These are phyloP conservation scores for Knoxdaviesia capensis DNA, from an alignment of 2,329 filamentous ascomycete genomes.

Conservation along the genomic window DNA sequence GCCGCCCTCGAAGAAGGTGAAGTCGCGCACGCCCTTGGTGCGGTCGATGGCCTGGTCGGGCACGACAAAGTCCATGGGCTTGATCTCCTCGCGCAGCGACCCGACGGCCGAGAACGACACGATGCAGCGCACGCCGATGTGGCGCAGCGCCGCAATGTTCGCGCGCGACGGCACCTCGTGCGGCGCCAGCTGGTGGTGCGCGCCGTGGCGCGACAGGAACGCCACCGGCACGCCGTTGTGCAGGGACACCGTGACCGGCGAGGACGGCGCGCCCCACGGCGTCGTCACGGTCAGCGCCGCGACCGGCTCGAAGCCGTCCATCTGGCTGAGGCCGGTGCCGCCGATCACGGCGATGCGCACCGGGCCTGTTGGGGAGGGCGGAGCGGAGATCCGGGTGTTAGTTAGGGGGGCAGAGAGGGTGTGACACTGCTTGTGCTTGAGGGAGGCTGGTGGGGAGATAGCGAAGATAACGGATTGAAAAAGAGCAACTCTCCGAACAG, in stretches of 20 bases:
- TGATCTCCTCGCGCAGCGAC: slow-evolving; percentile 77
- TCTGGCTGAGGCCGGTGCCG: slow-evolving; percentile 76
- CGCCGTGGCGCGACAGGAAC: slow-evolving; percentile 83
- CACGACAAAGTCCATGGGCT: slow-evolving; percentile 89
- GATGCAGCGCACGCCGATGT: slow-evolving; percentile 72
- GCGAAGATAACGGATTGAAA: too few relatives aligned
- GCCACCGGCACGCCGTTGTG: slow-evolving; percentile 69
- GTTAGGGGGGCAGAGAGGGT: slow-evolving; percentile 3
- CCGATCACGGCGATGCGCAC: slow-evolving; percentile 80
- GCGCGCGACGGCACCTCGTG: slow-evolving; percentile 89
- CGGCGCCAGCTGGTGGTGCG: slow-evolving; percentile 73
- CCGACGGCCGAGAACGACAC: slow-evolving; percentile 94
- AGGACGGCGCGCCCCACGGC: slow-evolving; percentile 68
- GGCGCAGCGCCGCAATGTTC: slow-evolving; percentile 93
- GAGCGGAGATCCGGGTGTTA: slow-evolving; percentile 1
- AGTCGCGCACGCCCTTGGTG: slow-evolving; percentile 83
- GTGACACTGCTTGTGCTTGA: too few relatives aligned
- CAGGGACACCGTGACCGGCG: slow-evolving; percentile 68
- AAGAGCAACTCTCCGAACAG: too few relatives aligned
- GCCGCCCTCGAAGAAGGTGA: slow-evolving; percentile 87
- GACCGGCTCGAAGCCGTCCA: slow-evolving; percentile 71
- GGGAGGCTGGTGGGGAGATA: not conserved
- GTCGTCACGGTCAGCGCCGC: slow-evolving; percentile 59
- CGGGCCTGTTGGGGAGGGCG: slow-evolving; percentile 24
- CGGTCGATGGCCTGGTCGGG: slow-evolving; percentile 95